Conservation (phyloP, 352 stramenopile genomes). For the Pythium plurisporium region DNA sequence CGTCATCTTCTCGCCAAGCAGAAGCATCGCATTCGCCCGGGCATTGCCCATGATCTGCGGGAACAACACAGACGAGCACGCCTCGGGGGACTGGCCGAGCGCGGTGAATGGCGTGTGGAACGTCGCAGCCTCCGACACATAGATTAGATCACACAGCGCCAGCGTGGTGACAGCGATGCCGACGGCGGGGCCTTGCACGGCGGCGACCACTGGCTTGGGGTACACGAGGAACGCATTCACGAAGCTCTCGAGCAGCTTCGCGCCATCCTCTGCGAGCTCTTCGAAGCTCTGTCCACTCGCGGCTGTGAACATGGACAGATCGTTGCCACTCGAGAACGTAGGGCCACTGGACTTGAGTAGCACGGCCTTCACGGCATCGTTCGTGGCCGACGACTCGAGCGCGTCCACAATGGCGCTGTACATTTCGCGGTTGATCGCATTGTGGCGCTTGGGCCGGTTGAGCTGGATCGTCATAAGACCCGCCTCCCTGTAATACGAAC, state of each 20-base stretch:
- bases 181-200: constrained; percentile 88
- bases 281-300: constrained; percentile 52
- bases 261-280: constrained; percentile 51
- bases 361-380: constrained; percentile 76
- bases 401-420: constrained; percentile 75
- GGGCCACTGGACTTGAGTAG: constrained; percentile 80
- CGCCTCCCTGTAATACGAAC: constrained; percentile 24
- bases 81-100: constrained; percentile 87
- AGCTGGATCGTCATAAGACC: constrained; percentile 77
- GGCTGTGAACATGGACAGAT: constrained; percentile 76
- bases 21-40: constrained; percentile 85
- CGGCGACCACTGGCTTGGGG: constrained; percentile 87
- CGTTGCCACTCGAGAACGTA: constrained; percentile 90
- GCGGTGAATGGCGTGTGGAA: constrained; percentile 92
- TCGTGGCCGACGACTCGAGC: constrained; percentile 52
- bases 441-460: constrained; percentile 78
- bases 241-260: constrained; percentile 53
- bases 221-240: constrained; percentile 81
- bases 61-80: constrained; percentile 88
- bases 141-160: constrained; percentile 87
- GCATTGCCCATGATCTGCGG: constrained; percentile 77
- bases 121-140: constrained; percentile 78
- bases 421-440: constrained; percentile 84
- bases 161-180: constrained; percentile 89
- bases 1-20: constrained; percentile 83